Conservation (phyloP, 306 rosid species). For the Mucuna pruriens region DNA sequence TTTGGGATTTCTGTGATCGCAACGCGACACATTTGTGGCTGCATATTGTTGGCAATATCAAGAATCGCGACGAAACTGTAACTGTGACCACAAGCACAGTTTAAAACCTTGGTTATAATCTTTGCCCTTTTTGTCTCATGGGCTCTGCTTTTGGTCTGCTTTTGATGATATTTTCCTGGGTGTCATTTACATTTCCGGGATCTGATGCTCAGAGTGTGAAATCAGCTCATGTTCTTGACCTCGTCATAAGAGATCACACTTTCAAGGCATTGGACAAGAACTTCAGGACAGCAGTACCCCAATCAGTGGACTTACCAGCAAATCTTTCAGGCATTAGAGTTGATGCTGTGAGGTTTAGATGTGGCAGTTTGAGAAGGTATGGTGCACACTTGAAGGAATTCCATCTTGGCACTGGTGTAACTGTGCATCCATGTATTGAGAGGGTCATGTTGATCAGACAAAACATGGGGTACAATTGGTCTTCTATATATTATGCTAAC, state of each 20-base stretch:
- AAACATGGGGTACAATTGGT: conserved; percentile 79
- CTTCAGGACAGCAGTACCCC: conserved; percentile 64
- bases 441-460: conserved; percentile 79
- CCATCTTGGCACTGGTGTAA: conserved; percentile 66
- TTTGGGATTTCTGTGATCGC: not conserved
- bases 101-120: not conserved
- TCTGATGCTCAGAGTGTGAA: conserved; percentile 55
- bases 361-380: conserved; percentile 87
- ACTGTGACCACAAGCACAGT: not conserved
- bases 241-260: conserved; percentile 77
- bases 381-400: conserved; percentile 84
- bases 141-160: conserved; percentile 53
- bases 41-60: not conserved
- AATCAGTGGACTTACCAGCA: conserved; percentile 64
- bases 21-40: not conserved
- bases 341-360: conserved; percentile 66
- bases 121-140: conserved; percentile 55
- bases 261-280: conserved; percentile 57
- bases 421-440: conserved; percentile 80
- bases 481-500: conserved; percentile 68
- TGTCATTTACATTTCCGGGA: conserved; percentile 42
- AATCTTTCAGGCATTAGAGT: conserved; percentile 79
- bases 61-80: not conserved
- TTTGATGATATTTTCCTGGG: conserved; percentile 46
- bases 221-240: conserved; percentile 86